Conservation (phyloP, 768 basidiomycete genomes). For the Paxillus ammoniavirescens region DNA sequence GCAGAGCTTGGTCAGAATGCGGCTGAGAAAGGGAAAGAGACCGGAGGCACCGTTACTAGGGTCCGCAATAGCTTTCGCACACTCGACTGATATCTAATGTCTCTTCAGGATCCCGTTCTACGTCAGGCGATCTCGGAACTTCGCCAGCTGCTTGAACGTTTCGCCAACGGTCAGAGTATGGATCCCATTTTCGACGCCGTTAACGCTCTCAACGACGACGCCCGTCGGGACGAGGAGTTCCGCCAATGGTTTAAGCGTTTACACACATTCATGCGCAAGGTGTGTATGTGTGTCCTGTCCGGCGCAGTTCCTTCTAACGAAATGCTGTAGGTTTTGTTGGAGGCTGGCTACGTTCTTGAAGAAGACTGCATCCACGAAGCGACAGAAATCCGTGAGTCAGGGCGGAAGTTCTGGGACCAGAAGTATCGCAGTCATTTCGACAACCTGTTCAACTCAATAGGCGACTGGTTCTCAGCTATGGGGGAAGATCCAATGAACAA, state of each 20-base stretch:
- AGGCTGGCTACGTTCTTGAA: constrained; percentile 85
- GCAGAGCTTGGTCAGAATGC: constrained; percentile 47
- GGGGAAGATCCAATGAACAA: constrained; percentile 82
- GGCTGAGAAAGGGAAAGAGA: constrained; percentile 33
- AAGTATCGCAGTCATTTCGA: constrained; percentile 81
- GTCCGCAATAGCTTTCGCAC: not conserved
- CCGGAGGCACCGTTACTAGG: constrained; percentile 11
- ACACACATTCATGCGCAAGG: constrained; percentile 65
- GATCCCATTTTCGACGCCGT: constrained; percentile 68
- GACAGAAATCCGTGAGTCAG: constrained; percentile 59
- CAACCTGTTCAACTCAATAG: constrained; percentile 64
- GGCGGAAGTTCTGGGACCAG: constrained; percentile 74
- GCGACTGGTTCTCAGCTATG: constrained; percentile 82
- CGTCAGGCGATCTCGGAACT: constrained; percentile 59
- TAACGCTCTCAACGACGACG: constrained; percentile 70
- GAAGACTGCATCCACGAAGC: constrained; percentile 70
- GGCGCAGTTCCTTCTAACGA: not conserved
- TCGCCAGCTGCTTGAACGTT: constrained; percentile 84
- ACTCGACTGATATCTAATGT: constrained; percentile 14
- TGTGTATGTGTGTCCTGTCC: constrained; percentile 19
- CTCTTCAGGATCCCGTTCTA: constrained; percentile 51
- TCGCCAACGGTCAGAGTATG: constrained; percentile 75
- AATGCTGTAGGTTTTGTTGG: constrained; percentile 56
- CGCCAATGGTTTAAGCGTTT: constrained; percentile 68
- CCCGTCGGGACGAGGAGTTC: constrained; percentile 71